phyloP scores from a whole-genome alignment of 495 filamentous ascomycete genomes.

The Penicillium steckii region DNA sequence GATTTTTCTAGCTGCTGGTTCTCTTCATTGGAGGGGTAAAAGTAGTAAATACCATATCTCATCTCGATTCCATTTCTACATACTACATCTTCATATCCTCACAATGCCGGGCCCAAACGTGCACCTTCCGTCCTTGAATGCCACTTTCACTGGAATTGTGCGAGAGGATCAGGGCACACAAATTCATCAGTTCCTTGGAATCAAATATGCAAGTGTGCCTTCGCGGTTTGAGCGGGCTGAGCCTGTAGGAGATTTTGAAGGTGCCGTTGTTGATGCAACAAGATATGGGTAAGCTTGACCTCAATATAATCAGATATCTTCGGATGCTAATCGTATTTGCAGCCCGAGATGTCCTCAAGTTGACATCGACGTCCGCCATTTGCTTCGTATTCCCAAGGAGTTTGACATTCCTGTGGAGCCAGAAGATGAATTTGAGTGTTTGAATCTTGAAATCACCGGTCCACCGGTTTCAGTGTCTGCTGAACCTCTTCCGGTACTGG shows the following conservation, averaged over 20 bases:
- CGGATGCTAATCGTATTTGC: neutral
- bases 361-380: constrained; percentile 36
- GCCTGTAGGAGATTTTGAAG: constrained; percentile 26
- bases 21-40: neutral
- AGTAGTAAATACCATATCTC: neutral
- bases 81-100: neutral
- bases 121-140: constrained; percentile 26
- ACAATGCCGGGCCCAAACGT: constrained; percentile 28
- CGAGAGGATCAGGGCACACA: constrained; percentile 8
- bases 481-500: constrained; percentile 33
- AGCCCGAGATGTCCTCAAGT: constrained; percentile 41
- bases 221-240: constrained; percentile 35
- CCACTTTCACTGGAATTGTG: constrained; percentile 32
- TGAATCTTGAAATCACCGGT: constrained; percentile 42
- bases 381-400: constrained; percentile 39
- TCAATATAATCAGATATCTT: neutral
- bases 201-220: constrained; percentile 38
- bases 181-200: constrained; percentile 36
- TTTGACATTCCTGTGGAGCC: constrained; percentile 27
- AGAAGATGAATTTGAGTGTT: constrained; percentile 45
- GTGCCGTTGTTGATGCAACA: constrained; percentile 30
- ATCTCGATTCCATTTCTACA: neutral
- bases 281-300: constrained; percentile 31
- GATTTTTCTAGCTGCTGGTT: neutral
- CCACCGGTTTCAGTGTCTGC: constrained; percentile 19